phyloP scores from a whole-genome alignment of 306 rosid species.

The Medicago ruthenica region DNA sequence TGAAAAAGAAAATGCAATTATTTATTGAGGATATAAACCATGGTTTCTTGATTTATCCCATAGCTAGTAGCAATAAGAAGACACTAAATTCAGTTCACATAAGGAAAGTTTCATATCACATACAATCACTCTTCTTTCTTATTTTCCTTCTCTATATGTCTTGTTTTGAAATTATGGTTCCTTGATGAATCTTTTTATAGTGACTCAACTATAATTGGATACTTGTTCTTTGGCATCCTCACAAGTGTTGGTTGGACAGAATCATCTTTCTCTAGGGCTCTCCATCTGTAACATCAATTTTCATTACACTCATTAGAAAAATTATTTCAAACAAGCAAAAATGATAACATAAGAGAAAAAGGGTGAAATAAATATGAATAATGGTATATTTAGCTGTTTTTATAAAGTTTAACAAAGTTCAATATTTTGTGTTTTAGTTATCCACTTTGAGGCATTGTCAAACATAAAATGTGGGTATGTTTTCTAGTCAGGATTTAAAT shows the following conservation, averaged over 20 bases:
- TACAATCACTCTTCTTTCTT: background rate
- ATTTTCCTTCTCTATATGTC: background rate
- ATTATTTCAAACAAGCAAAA: conserved; percentile 1
- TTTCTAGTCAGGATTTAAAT: too few species aligned
- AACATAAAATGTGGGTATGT: too few species aligned
- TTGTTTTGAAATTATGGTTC: conserved; percentile 12
- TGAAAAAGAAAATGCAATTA: conserved; percentile 13
- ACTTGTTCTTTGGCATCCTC: conserved; percentile 88
- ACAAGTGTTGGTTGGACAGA: conserved; percentile 85
- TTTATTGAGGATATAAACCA: conserved; percentile 2
- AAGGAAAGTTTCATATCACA: background rate
- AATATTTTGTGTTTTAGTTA: background rate
- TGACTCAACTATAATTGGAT: conserved; percentile 64
- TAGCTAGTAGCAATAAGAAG: background rate
- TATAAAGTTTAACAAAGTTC: background rate
- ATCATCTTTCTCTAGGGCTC: conserved; percentile 66
- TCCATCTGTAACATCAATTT: conserved; percentile 64
- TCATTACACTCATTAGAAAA: background rate
- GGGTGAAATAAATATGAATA: background rate
- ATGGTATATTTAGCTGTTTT: background rate
- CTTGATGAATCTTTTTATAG: conserved; percentile 30
- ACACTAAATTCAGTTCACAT: background rate
- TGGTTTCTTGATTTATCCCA: background rate
- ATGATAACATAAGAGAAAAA: background rate
- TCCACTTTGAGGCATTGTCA: too few species aligned